phyloP scores from a whole-genome alignment of 2,329 filamentous ascomycete species.

The Fusarium phyllophilum region DNA sequence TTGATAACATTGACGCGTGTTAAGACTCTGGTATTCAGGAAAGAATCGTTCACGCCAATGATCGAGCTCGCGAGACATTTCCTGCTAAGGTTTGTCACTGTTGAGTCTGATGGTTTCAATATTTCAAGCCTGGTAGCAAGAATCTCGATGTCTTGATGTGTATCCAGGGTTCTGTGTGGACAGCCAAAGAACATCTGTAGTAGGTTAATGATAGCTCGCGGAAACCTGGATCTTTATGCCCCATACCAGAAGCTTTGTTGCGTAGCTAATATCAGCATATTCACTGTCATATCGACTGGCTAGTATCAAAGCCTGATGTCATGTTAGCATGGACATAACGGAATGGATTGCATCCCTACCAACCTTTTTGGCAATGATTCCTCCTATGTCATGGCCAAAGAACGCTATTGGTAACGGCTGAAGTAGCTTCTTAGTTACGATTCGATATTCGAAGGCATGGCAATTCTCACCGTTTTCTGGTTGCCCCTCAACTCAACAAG shows the following conservation, averaged over 20 bases:
- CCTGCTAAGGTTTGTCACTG: neutral
- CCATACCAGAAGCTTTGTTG: neutral
- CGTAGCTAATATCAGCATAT: neutral
- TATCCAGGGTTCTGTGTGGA: neutral
- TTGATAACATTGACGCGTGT: neutral
- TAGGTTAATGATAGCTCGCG: rapidly evolving
- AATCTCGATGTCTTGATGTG: neutral
- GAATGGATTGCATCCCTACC: rapidly evolving
- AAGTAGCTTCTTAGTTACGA: neutral
- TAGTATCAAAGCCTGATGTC: neutral
- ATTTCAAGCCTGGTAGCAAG: neutral
- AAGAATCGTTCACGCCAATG: neutral
- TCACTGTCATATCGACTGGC: neutral
- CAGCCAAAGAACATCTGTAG: conserved; percentile 6
- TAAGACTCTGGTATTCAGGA: neutral
- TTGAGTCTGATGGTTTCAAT: neutral
- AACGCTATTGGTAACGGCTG: neutral
- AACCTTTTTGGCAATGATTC: conserved; percentile 2
- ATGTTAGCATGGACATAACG: neutral
- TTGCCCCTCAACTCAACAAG: neutral
- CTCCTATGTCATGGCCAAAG: conserved; percentile 5
- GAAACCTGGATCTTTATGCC: rapidly evolving
- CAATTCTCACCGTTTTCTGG: neutral
- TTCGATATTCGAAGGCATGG: neutral
- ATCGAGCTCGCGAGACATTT: neutral